Evolutionary conservation across 164 flowering plant species (phyloP).

Genomic region (Sedum album): DNA sequence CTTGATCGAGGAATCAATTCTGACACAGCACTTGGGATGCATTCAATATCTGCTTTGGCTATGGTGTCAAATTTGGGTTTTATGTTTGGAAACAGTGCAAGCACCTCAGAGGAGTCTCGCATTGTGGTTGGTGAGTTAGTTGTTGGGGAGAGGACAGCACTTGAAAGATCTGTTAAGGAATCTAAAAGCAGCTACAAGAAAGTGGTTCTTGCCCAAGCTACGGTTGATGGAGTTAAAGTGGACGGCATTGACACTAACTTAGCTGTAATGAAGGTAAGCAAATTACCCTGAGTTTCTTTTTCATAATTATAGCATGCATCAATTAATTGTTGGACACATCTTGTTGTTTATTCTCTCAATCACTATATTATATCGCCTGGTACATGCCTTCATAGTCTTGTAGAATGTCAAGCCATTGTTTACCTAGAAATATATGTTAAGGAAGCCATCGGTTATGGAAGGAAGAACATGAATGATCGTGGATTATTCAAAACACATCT

Average conservation of each 20-base stretch:
- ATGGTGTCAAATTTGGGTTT: conserved; percentile 67
- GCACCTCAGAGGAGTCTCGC: conserved; percentile 24
- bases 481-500: no score
- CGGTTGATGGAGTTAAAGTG: conserved; percentile 88
- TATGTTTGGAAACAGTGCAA: conserved; percentile 39
- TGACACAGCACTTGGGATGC: conserved; percentile 34
- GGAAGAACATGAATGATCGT: no score
- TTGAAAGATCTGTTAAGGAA: conserved; percentile 67
- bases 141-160: conserved; percentile 62
- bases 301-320: background rate
- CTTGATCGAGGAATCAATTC: conserved; percentile 26
- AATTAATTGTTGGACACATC: no score
- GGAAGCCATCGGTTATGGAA: background rate
- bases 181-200: conserved; percentile 60
- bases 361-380: no score
- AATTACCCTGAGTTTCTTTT: background rate
- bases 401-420: background rate
- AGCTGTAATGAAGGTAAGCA: conserved; percentile 86
- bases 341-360: no score
- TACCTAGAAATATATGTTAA: background rate
- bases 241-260: conserved; percentile 91
- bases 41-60: conserved; percentile 53
- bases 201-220: conserved; percentile 71
- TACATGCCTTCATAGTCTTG: no score
- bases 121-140: conserved; percentile 72